Evolutionary conservation across 2,329 filamentous ascomycete species (phyloP), one percentile per base, ranked within the genome.

Genomic region (Talaromyces sp.): DNA sequence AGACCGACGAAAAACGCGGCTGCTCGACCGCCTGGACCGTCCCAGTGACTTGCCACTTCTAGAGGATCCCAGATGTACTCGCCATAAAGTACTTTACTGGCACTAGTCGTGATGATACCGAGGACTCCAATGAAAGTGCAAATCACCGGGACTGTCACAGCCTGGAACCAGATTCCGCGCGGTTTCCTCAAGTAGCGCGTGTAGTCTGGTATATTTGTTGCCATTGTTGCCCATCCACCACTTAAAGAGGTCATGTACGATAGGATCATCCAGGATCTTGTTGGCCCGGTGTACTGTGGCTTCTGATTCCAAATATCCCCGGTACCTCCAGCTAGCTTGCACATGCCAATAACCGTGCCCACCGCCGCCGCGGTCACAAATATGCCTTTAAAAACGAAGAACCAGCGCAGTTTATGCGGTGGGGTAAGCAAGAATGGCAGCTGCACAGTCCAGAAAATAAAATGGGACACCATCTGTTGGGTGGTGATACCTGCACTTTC

Each of bases 331-430:
- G 83, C 82, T n/a, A 76, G 72, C 10, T 82, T 81, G 39, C 82
- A 82, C 22, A 76, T 73, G 81, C 84, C 87, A 54, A 84, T 82
- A 68, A 87, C 78, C 36, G 83, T 84, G 2, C 80, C 84, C 55
- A 87, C 76, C 60, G 82, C 84, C 1, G 82, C 80, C 17, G 82
- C 70, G 9, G 83, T 82, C 15, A 84, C 77, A 9, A 75, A 73
- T 32, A 80, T 65, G 2, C 27, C 62, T 57, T 72, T 73, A 42
- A 65, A 61, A 10, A 67, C 65, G 58, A 72, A 73, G 44, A 74
- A 65, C 42, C 63, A 66, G 8, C 66, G 63, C 19, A 73, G 64
- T 22, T 73, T 74, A 52, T 76, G 69, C 2, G 72, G 67, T 42
- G 73, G 73, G 62, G 75, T 73, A 61, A 70, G 72, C 4, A 77